phyloP scores from a whole-genome alignment of 2,329 filamentous ascomycete genomes.

The Byssoonygena ceratinophila region DNA sequence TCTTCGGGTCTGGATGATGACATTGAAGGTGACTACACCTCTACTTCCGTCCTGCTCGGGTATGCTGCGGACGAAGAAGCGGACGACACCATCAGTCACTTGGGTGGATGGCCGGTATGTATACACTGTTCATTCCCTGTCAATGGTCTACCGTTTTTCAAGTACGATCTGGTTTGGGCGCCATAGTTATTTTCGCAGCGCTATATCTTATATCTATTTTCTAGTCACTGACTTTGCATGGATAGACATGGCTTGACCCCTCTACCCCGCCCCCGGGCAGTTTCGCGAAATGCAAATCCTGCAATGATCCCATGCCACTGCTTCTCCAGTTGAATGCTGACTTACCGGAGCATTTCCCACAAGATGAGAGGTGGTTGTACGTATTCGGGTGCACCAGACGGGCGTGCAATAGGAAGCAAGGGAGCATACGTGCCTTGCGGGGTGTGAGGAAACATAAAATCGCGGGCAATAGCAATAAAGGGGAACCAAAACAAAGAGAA shows the following conservation, averaged over 20 bases:
- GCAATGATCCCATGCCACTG: constrained; percentile 70
- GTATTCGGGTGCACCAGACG: constrained; percentile 71
- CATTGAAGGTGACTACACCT: constrained; percentile 38
- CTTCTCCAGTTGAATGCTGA: constrained; percentile 87
- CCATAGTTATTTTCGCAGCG: not conserved
- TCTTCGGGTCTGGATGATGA: constrained; percentile 59
- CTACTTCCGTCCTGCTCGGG: constrained; percentile 77
- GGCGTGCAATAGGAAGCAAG: constrained; percentile 68
- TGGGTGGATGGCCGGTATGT: constrained; percentile 77
- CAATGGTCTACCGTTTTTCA: too few species aligned
- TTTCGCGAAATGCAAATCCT: constrained; percentile 75
- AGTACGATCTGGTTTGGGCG: too few species aligned
- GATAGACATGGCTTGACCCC: constrained; percentile 73
- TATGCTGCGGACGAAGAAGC: constrained; percentile 72
- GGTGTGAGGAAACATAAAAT: constrained; percentile 47
- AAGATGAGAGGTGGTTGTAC: constrained; percentile 79
- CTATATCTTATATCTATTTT: not conserved
- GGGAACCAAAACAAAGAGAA: constrained; percentile 17
- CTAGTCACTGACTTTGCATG: not conserved
- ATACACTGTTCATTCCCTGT: not conserved
- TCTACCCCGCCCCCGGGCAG: constrained; percentile 59
- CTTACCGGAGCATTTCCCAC: constrained; percentile 72
- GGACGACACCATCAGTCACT: constrained; percentile 73
- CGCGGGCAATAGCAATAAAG: constrained; percentile 23
- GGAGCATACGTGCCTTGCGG: constrained; percentile 66